These are phyloP conservation scores for Mycena alexandri DNA, from an alignment of 768 basidiomycete genomes.

Conservation along the genomic window DNA sequence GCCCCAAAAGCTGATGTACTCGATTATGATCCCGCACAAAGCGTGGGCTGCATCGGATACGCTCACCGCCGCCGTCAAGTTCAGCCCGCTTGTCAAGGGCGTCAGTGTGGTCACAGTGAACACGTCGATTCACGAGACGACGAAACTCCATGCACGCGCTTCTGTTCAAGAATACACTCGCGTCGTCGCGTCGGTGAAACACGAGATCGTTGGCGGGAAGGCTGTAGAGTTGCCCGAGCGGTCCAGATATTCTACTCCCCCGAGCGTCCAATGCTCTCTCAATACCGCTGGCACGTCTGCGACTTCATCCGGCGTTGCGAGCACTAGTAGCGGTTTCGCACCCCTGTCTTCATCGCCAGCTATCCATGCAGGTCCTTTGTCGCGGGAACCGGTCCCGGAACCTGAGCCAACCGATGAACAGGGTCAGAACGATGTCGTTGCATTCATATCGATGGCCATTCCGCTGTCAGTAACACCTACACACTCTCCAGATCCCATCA, in stretches of 20 bases:
- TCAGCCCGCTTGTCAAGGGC: constrained; percentile 89
- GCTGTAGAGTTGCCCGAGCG: constrained; percentile 55
- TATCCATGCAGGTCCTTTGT: constrained; percentile 25
- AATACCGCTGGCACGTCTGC: constrained; percentile 5
- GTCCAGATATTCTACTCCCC: constrained; percentile 33
- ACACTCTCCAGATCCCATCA: constrained; percentile 81
- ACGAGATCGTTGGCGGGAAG: constrained; percentile 75
- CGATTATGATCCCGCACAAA: constrained; percentile 93
- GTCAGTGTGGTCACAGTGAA: constrained; percentile 75
- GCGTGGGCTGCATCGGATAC: constrained; percentile 94
- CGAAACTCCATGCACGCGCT: constrained; percentile 68
- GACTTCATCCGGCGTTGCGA: not conserved
- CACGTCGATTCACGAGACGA: constrained; percentile 81
- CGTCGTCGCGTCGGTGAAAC: constrained; percentile 70
- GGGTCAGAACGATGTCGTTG: constrained; percentile 64
- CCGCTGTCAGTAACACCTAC: constrained; percentile 76
- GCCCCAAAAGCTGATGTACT: constrained; percentile 98
- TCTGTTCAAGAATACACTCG: constrained; percentile 72
- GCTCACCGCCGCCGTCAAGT: constrained; percentile 85
- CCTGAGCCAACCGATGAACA: constrained; percentile 13
- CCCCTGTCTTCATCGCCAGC: not conserved
- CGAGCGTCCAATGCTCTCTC: not conserved
- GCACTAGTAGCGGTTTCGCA: constrained; percentile 27
- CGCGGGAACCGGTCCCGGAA: not conserved
- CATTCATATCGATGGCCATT: constrained; percentile 70